Percentiles rank a stretch among this genome's conserved stretches.
These are phyloP conservation scores for Bisporella sp. DNA, from an alignment of 2,329 filamentous ascomycete species.

Conservation along the genomic window DNA sequence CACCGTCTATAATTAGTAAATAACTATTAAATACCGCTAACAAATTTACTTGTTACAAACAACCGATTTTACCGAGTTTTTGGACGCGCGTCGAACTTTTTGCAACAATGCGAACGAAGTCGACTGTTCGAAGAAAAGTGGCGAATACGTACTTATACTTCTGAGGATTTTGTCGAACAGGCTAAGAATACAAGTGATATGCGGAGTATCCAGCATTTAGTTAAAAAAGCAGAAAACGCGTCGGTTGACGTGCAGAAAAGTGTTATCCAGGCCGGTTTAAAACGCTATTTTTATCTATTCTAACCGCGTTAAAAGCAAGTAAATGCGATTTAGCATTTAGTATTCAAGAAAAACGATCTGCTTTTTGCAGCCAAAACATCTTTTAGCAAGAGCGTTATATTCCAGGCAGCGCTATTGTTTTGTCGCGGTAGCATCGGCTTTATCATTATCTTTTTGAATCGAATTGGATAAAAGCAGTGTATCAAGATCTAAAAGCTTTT, in stretches of 20 bases:
- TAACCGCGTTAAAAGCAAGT: background rate
- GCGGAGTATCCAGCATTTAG: background rate
- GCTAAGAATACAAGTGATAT: background rate
- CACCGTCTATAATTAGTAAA: conserved; percentile 1
- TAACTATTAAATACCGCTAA: conserved; percentile 1
- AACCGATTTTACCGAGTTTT: conserved; percentile 1
- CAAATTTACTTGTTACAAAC: background rate
- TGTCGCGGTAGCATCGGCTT: conserved; percentile 5
- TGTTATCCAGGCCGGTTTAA: conserved; percentile 2
- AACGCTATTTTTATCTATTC: conserved; percentile 3
- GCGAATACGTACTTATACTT: background rate
- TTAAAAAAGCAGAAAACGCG: background rate
- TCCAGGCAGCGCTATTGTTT: conserved; percentile 7
- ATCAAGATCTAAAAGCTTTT: conserved; percentile 2
- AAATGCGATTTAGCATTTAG: background rate
- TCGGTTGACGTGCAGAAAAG: background rate
- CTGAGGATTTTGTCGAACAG: background rate
- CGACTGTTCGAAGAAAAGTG: background rate
- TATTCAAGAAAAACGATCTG: conserved; percentile 7
- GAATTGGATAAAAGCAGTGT: conserved; percentile 1
- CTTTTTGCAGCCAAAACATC: conserved; percentile 7
- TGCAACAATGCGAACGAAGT: background rate
- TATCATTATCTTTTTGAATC: conserved; percentile 2
- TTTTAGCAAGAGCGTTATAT: conserved; percentile 5
- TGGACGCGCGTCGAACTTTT: background rate